phyloP scores from a whole-genome alignment of 2,329 filamentous ascomycete genomes.

The Aureobasidium sp. region DNA sequence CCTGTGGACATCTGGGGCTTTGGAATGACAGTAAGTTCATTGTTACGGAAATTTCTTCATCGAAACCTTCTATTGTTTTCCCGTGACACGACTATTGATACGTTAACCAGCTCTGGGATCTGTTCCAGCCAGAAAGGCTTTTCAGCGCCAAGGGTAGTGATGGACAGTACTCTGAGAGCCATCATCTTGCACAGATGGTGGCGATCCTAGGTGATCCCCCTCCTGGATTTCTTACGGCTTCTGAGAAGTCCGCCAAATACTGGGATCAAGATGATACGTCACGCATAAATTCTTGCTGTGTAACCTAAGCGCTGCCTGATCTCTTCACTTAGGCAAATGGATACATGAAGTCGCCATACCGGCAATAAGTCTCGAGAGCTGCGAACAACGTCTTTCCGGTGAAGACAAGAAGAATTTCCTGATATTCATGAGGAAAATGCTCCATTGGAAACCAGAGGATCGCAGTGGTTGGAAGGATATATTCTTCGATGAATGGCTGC shows the following conservation, averaged over 20 bases:
- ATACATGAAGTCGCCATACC: conserved; percentile 23
- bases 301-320: background rate
- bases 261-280: conserved; percentile 11
- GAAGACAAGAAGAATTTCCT: conserved; percentile 24
- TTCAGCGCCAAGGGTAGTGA: conserved; percentile 22
- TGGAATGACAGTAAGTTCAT: conserved; percentile 27
- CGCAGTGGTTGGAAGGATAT: conserved; percentile 16
- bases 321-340: conserved; percentile 22
- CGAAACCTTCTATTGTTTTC: background rate
- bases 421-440: conserved; percentile 27
- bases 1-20: conserved; percentile 32
- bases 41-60: background rate
- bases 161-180: conserved; percentile 20
- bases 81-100: background rate
- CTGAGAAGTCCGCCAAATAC: background rate
- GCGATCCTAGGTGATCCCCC: conserved; percentile 18
- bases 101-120: conserved; percentile 27
- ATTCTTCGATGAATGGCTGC: conserved; percentile 20
- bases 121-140: conserved; percentile 28
- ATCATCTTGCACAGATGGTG: conserved; percentile 14
- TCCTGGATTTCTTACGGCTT: conserved; percentile 14
- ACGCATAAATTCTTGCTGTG: background rate
- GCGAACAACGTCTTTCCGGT: conserved; percentile 21
- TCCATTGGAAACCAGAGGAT: conserved; percentile 29
- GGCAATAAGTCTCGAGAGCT: conserved; percentile 19